These are phyloP conservation scores for Microbotryum silenes-acaulis DNA, from an alignment of 1,284 basidiomycete genomes.

Conservation along the genomic window DNA sequence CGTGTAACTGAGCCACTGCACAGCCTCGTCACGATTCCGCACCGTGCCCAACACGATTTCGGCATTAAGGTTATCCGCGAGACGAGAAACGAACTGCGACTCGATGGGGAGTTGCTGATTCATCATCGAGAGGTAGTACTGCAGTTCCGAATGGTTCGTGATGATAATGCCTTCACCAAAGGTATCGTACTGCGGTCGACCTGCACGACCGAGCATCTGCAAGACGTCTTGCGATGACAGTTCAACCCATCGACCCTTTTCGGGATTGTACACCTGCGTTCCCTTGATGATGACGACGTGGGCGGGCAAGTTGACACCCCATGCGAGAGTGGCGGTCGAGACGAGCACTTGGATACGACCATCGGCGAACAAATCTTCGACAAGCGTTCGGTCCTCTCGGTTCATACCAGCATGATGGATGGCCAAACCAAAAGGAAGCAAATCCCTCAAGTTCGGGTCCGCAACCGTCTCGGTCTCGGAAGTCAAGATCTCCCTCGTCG, in stretches of 20 bases:
- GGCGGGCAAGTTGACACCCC: conserved; percentile 98
- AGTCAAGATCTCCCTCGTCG: conserved; percentile 75
- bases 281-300: conserved; percentile 99
- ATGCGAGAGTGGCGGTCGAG: conserved; percentile 94
- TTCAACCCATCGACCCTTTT: conserved; percentile 96
- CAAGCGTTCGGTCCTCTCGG: conserved; percentile 82
- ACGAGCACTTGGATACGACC: conserved; percentile 90
- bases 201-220: conserved; percentile 98
- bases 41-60: conserved; percentile 96
- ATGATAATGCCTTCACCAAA: conserved; percentile 98
- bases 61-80: conserved; percentile 94
- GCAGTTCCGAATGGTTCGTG: conserved; percentile 92
- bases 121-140: conserved; percentile 89
- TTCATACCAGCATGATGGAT: conserved; percentile 99
- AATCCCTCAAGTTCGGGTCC: conserved; percentile 76
- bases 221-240: conserved; percentile 92
- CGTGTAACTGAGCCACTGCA: conserved; percentile 93
- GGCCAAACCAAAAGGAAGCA: conserved; percentile 92
- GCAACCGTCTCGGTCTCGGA: conserved; percentile 77
- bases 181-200: conserved; percentile 95
- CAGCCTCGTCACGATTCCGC: conserved; percentile 91
- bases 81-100: conserved; percentile 82
- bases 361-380: conserved; percentile 91
- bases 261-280: conserved; percentile 98
- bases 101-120: conserved; percentile 97